These are phyloP conservation scores for Pholiota microspora DNA, from an alignment of 768 basidiomycete genomes.

Conservation along the genomic window DNA sequence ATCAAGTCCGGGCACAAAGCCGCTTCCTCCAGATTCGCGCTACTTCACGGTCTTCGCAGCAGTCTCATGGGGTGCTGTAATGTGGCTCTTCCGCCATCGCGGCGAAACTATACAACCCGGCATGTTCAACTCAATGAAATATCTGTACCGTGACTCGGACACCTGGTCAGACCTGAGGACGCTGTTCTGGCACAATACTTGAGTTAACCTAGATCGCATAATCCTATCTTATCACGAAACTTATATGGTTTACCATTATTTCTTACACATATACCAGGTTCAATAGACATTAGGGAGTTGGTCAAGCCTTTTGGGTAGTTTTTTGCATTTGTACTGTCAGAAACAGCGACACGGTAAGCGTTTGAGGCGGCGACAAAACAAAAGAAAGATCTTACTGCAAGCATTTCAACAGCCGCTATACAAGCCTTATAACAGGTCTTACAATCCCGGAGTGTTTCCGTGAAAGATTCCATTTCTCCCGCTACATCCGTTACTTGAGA, in stretches of 20 bases:
- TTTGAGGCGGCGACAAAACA: not conserved
- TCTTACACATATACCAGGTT: conserved; percentile 9
- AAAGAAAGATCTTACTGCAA: conserved; percentile 42
- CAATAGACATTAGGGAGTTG: conserved; percentile 35
- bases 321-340: conserved; percentile 63
- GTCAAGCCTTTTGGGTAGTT: conserved; percentile 49
- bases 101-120: conserved; percentile 94
- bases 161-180: conserved; percentile 80
- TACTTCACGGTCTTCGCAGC: conserved; percentile 90
- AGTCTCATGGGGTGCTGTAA: conserved; percentile 90
- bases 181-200: conserved; percentile 90
- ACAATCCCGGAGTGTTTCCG: conserved; percentile 46
- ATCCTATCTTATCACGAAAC: conserved; percentile 13
- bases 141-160: conserved; percentile 93
- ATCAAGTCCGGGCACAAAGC: conserved; percentile 46
- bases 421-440: conserved; percentile 57
- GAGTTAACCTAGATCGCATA: conserved; percentile 20
- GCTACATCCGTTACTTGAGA: conserved; percentile 60
- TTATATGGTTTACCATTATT: conserved; percentile 12
- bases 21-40: conserved; percentile 79
- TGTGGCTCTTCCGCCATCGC: conserved; percentile 91
- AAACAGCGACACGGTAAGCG: conserved; percentile 8
- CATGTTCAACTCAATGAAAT: conserved; percentile 95
- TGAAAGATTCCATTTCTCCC: conserved; percentile 60
- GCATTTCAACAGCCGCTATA: conserved; percentile 66